Evolutionary conservation across 805 yeast species (phyloP).

Genomic region (Candida suzukii): DNA sequence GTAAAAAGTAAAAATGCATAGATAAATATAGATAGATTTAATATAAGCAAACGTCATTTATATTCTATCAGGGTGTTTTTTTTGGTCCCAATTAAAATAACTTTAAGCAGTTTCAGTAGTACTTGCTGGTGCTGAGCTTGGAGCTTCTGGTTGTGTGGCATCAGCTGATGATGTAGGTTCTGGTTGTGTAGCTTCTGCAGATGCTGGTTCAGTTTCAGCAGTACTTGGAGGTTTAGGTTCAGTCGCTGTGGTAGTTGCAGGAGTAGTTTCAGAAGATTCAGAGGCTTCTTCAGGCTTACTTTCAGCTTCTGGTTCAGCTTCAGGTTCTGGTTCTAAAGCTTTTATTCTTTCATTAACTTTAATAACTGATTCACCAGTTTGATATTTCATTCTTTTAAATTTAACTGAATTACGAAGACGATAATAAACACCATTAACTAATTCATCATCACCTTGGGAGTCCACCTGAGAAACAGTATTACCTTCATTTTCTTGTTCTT

Average conservation of each 20-base stretch:
- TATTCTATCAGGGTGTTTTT: too few species aligned
- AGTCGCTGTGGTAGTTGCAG: constrained; percentile 1
- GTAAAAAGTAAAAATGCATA: too few species aligned
- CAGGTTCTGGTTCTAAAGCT: background rate
- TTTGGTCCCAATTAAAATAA: too few species aligned
- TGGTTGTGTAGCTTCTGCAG: background rate
- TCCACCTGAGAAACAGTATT: background rate
- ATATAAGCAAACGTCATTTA: too few species aligned
- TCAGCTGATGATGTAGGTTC: too few species aligned
- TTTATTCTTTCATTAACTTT: background rate
- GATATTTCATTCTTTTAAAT: constrained; percentile 9
- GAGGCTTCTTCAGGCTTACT: background rate
- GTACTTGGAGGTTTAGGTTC: background rate
- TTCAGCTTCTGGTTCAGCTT: background rate
- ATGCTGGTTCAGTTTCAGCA: background rate
- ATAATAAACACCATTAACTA: constrained; percentile 9
- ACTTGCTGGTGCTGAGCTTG: too few species aligned
- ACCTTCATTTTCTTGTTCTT: constrained; percentile 2
- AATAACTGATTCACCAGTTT: constrained; percentile 2
- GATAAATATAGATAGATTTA: too few species aligned
- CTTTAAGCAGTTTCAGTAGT: too few species aligned
- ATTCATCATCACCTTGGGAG: constrained; percentile 1
- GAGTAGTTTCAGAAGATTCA: constrained; percentile 1
- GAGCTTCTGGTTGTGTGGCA: too few species aligned
- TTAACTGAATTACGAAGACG: constrained; percentile 8